Evolutionary conservation across 345 rosid species (phyloP).

Genomic region (Boechera stricta): DNA sequence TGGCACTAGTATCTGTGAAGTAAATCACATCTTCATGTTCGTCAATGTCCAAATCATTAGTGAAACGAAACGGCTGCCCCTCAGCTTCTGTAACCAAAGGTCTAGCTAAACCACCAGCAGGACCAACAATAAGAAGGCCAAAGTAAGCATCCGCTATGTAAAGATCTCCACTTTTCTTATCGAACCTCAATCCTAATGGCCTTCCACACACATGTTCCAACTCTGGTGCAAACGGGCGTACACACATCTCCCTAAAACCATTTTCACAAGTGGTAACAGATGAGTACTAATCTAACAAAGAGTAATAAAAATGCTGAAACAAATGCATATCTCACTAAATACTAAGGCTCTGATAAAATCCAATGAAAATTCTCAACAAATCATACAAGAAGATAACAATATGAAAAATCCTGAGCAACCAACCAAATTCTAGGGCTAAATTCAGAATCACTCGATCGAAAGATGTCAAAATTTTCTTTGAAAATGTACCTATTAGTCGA

Average conservation of each 20-base stretch:
- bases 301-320: background rate
- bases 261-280: conserved; percentile 19
- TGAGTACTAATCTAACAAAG: background rate
- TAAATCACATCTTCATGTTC: conserved; percentile 60
- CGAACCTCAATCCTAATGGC: conserved; percentile 71
- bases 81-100: conserved; percentile 61
- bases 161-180: conserved; percentile 67
- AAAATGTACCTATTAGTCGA: conserved; percentile 52
- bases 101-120: conserved; percentile 67
- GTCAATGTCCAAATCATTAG: conserved; percentile 77
- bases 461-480: background rate
- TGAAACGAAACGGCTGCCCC: conserved; percentile 63
- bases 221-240: conserved; percentile 64
- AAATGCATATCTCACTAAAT: background rate
- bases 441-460: conserved; percentile 7
- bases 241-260: conserved; percentile 59
- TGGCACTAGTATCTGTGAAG: conserved; percentile 73
- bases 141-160: conserved; percentile 84
- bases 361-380: background rate
- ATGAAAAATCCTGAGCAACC: background rate
- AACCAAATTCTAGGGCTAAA: background rate
- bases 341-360: conserved; percentile 26
- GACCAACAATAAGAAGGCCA: conserved; percentile 69
- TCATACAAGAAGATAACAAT: background rate
- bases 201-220: conserved; percentile 83